Conservation (phyloP, 345 rosid genomes). For the Cochlearia excelsa region DNA sequence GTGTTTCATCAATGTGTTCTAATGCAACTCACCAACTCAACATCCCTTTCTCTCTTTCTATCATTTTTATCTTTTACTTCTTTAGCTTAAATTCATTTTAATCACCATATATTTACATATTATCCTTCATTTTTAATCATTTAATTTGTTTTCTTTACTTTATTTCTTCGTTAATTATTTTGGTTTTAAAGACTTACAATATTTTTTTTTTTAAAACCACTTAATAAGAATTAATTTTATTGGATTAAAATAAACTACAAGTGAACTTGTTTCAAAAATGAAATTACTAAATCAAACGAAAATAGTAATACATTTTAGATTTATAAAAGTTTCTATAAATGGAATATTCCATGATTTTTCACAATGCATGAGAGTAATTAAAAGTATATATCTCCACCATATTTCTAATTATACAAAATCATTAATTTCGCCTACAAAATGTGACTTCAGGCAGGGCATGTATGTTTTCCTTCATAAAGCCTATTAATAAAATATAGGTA, state of each 20-base stretch:
- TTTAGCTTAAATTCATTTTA: conserved; percentile 17
- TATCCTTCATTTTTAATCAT: conserved; percentile 55
- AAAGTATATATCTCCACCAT: too few relatives aligned
- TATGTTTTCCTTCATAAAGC: too few relatives aligned
- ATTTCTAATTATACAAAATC: neutral
- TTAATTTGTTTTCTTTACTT: conserved; percentile 13
- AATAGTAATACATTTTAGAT: too few relatives aligned
- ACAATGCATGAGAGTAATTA: too few relatives aligned
- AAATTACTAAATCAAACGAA: too few relatives aligned
- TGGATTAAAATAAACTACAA: too few relatives aligned
- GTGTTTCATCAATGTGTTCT: conserved; percentile 40
- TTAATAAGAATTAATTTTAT: too few relatives aligned
- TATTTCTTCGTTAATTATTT: neutral
- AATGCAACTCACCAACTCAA: conserved; percentile 60
- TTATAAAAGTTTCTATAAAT: too few relatives aligned
- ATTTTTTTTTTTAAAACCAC: too few relatives aligned
- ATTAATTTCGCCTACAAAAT: conserved; percentile 2
- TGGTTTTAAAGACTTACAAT: too few relatives aligned
- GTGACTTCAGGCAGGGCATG: neutral
- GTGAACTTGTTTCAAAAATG: too few relatives aligned
- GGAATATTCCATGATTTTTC: too few relatives aligned
- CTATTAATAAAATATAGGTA: neutral
- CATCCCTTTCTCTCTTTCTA: conserved; percentile 51
- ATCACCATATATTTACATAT: conserved; percentile 32
- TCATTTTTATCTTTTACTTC: conserved; percentile 46